A percentile compares a stretch with the other conserved stretches of the same genome.
Conservation (phyloP, 495 filamentous ascomycete genomes). For the Tuber borchii region DNA sequence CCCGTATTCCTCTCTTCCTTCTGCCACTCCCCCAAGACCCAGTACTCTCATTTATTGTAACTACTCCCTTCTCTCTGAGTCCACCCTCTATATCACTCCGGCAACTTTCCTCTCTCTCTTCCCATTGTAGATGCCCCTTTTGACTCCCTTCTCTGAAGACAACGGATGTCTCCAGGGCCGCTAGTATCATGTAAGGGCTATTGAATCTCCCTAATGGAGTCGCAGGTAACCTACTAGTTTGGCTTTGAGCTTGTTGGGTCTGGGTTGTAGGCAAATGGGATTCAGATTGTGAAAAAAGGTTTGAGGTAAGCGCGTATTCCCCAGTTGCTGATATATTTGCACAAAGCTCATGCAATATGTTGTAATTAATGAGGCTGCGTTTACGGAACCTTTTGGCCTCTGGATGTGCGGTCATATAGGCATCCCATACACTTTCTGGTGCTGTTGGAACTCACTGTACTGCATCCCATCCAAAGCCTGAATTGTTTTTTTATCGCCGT, state of each 20-base stretch:
- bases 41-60: too few relatives aligned
- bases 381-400: not conserved
- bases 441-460: not conserved
- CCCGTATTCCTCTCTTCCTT: too few relatives aligned
- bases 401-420: not conserved
- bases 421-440: not conserved
- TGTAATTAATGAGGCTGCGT: accelerated
- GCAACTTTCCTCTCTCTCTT: too few relatives aligned
- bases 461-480: not conserved
- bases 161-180: too few relatives aligned
- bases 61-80: too few relatives aligned
- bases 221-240: too few relatives aligned
- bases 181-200: too few relatives aligned
- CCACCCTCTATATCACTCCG: too few relatives aligned
- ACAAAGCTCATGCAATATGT: not conserved
- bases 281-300: not conserved
- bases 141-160: too few relatives aligned
- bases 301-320: not conserved
- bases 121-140: too few relatives aligned
- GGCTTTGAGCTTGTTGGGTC: not conserved
- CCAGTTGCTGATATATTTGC: not conserved
- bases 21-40: too few relatives aligned
- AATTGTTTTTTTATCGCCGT: not conserved
- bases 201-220: too few relatives aligned
- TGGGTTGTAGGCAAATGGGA: not conserved